Base-by-base conservation (phyloP, 2,329 filamentous ascomycete species). In the Penicillium verrucosum region DNA sequence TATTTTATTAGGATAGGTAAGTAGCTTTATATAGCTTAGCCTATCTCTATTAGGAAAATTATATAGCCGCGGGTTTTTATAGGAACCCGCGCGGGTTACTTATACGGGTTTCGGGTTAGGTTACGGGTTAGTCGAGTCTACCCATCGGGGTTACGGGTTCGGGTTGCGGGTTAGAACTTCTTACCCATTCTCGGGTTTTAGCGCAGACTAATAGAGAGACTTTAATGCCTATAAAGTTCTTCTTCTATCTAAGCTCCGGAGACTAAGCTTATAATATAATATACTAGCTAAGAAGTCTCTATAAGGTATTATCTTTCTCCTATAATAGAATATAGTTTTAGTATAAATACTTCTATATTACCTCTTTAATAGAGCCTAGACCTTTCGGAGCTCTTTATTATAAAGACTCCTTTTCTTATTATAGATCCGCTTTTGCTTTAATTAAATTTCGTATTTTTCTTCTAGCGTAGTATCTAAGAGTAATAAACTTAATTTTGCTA, bases 301-400 rank as follows among this genome's bases (percentile, higher is more conserved):
- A n/a, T 65, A 23, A 11, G 56, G 58, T 38, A 65, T 65, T 9
- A 51, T 46, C 23, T 50, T 50, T 52, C 49, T 34, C 30, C 23
- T 38, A 25, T 56, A 62, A 41, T 56, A 6, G 40, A 63, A 63
- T 14, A 62, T 44, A 7, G 46, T 56, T 30, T 62, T 12, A 23
- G 29, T 46, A 11, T 46, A 34, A 23, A 46, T 46, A 46, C 50
- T 59, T 55, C 21, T 6, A 42, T 38, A 34, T 57, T 46, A 16
- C 34, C 48, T 47, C 43, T 30, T n/a, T 23, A 3, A 45, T 45
- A 10, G 43, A 2, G 12, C 46, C 34, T 54, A 10, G 43, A 47
- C 49, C 40, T 52, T 51, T 41, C 42, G n/a, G 34, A 57, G 49
- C 50, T 53, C 44, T 47, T 57, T 8, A 52, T 47, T 36, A 25